phyloP scores from a whole-genome alignment of 805 yeast species.

The Brettanomyces sp. region DNA sequence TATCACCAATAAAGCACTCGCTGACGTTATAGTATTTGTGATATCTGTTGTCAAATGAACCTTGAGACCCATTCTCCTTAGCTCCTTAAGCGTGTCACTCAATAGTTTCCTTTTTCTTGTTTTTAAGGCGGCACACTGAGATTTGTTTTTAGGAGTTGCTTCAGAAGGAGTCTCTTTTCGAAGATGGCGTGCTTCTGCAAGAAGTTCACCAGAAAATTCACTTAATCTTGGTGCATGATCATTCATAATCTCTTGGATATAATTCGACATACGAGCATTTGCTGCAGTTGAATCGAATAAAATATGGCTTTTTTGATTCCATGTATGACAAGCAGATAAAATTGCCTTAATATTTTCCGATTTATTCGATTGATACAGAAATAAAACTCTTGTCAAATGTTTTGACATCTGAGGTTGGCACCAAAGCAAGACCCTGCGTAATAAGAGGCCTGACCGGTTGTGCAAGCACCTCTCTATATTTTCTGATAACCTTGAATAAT shows the following conservation, averaged over 20 bases:
- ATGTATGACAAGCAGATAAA: slow-evolving; percentile 31
- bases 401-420: neutral
- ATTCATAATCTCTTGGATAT: slow-evolving; percentile 25
- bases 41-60: slow-evolving; percentile 57
- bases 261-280: slow-evolving; percentile 45
- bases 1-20: slow-evolving; percentile 52
- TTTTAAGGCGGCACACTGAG: slow-evolving; percentile 58
- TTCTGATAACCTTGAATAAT: slow-evolving; percentile 74
- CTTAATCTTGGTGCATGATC: slow-evolving; percentile 40
- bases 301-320: slow-evolving; percentile 50
- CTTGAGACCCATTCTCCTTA: slow-evolving; percentile 70
- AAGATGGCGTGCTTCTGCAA: slow-evolving; percentile 51
- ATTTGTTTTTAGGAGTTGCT: slow-evolving; percentile 66
- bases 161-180: slow-evolving; percentile 70
- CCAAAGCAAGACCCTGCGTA: slow-evolving; percentile 44
- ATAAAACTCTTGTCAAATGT: neutral
- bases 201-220: slow-evolving; percentile 45
- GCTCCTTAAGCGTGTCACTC: slow-evolving; percentile 67
- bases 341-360: slow-evolving; percentile 2
- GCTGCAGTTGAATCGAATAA: slow-evolving; percentile 43
- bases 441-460: slow-evolving; percentile 44
- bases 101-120: slow-evolving; percentile 73
- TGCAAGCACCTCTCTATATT: slow-evolving; percentile 58
- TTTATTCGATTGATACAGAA: slow-evolving; percentile 2
- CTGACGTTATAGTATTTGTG: slow-evolving; percentile 50